Base-by-base conservation (phyloP, 1,139 yeast species). In the Protomyces inouyei region DNA sequence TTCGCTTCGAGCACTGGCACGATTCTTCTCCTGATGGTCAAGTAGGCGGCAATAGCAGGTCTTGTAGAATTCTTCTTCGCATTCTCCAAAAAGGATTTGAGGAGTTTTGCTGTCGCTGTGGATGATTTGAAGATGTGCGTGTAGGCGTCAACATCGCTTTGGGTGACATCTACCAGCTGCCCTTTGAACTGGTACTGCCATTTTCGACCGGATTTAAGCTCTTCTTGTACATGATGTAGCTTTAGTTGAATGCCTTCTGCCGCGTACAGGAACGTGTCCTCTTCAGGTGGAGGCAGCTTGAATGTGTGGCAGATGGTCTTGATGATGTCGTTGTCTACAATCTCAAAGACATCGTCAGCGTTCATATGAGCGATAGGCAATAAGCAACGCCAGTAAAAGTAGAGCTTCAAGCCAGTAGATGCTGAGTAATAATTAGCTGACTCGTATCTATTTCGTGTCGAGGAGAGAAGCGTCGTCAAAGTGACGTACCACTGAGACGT, bases 61-160 rank as follows among this genome's bases (percentile, higher is more conserved):
- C 63, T 4, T 3, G 63, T 56, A 5, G 52, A 38, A n/a, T 25
- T 57, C 53, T 52, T 52, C n/a, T 59, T 59, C 18, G 63, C 63
- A 18, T 59, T 59, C 23, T 48, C 45, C 18, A 51, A 23, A 28
- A 59, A 59, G 32, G 57, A 52, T 16, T 55, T 21, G 3, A 43
- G 43, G 14, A 51, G 52, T 8, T 52, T 59, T 21, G 35, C 57
- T 23, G 63, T 40, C 28, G 37, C 52, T 14, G 63, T 52, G 28
- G 52, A 45, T 3, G 57, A 28, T 18, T 35, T 48, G 63, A 59
- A 59, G 25, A 59, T 40, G 52, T 18, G 9, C 12, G 23, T 52
- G 52, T 59, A 59, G 21, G 52, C 57, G 6, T 52, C 63, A 18
- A 59, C 40, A 32, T 59, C 63, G 5, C 40, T 16, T 21, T 32